Conservation (phyloP, 176 grass and related monocot species). For the Cymbopogon citratus region DNA sequence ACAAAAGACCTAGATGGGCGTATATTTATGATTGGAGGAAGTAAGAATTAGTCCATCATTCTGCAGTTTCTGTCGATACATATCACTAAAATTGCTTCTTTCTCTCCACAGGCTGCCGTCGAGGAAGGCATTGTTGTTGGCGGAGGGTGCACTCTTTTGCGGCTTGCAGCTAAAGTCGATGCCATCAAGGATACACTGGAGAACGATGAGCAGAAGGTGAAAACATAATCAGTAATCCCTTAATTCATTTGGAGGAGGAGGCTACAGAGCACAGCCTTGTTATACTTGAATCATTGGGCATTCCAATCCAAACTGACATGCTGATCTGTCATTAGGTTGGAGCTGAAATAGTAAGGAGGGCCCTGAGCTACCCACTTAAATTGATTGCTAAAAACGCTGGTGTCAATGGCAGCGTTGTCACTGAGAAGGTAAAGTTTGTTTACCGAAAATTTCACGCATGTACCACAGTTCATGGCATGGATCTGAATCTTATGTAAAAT, state of each 20-base stretch:
- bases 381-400: slow-evolving; percentile 97
- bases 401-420: slow-evolving; percentile 94
- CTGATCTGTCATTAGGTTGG: slow-evolving; percentile 56
- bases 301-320: slow-evolving; percentile 12
- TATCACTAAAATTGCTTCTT: neutral
- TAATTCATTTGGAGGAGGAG: neutral
- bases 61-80: neutral
- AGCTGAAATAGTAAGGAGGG: slow-evolving; percentile 89
- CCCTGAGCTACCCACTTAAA: slow-evolving; percentile 88
- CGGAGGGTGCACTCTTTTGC: slow-evolving; percentile 91
- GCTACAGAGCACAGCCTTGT: neutral
- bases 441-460: neutral
- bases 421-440: slow-evolving; percentile 59
- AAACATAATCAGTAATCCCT: neutral
- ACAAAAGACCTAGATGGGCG: neutral
- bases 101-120: slow-evolving; percentile 66
- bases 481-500: neutral
- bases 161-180: slow-evolving; percentile 81
- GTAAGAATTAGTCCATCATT: neutral
- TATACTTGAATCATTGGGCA: neutral
- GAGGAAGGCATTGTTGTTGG: slow-evolving; percentile 99
- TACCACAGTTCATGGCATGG: neutral
- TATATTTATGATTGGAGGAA: neutral
- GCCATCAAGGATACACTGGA: slow-evolving; percentile 88
- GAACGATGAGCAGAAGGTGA: slow-evolving; percentile 96